These are phyloP conservation scores for Scleroderma bovista DNA, from an alignment of 768 basidiomycete species.

Conservation along the genomic window DNA sequence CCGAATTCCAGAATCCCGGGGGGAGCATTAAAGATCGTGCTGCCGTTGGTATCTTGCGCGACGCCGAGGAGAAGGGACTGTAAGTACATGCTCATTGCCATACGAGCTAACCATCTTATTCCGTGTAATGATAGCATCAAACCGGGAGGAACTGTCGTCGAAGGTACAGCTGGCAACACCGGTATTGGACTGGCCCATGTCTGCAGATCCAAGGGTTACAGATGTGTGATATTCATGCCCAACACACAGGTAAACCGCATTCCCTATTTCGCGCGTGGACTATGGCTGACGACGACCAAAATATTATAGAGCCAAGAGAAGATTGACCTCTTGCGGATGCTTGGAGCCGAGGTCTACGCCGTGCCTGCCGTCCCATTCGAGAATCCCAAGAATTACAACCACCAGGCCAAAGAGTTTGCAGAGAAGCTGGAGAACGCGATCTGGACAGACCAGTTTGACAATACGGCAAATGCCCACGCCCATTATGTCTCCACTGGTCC, in stretches of 20 bases:
- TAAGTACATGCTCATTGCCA: constrained; percentile 45
- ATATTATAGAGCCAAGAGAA: constrained; percentile 99
- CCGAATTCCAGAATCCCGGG: constrained; percentile 98
- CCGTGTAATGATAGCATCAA: constrained; percentile 65
- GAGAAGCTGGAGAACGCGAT: constrained; percentile 69
- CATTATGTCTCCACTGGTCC: constrained; percentile 93
- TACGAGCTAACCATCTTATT: too few relatives aligned
- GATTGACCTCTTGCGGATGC: constrained; percentile 94
- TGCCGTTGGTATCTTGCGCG: constrained; percentile 78
- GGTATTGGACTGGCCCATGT: constrained; percentile 96
- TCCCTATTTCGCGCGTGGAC: not conserved
- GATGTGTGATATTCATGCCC: constrained; percentile 99
- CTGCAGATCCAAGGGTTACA: constrained; percentile 88
- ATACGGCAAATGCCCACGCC: constrained; percentile 81
- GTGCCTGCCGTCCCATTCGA: constrained; percentile 97
- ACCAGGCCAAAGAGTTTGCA: constrained; percentile 90
- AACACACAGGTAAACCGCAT: constrained; percentile 60
- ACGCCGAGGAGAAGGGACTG: constrained; percentile 84
- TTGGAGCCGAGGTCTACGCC: constrained; percentile 94
- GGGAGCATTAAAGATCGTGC: constrained; percentile 98
- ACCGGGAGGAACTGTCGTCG: constrained; percentile 94
- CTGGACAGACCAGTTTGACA: constrained; percentile 99
- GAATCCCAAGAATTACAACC: constrained; percentile 95
- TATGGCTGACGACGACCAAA: not conserved
- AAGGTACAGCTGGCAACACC: constrained; percentile 98